Conservation (phyloP, 805 yeast genomes). For the Ogataea salicorniae region DNA sequence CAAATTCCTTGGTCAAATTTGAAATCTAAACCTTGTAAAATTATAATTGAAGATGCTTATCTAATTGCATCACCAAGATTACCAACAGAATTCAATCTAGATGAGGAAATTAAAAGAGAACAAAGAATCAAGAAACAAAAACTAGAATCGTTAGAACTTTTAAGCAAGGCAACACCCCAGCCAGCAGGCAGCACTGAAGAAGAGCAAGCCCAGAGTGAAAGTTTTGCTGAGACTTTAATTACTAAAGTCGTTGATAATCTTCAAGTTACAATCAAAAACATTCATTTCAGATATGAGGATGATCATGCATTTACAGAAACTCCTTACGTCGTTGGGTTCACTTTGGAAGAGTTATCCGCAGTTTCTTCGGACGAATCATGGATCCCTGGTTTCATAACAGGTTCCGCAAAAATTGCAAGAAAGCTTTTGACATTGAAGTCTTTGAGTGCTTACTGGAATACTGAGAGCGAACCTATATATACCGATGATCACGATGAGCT, state of each 20-base stretch:
- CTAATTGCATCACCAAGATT: conserved; percentile 73
- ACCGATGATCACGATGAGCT: conserved; percentile 45
- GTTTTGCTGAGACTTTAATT: conserved; percentile 79
- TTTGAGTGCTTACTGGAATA: conserved; percentile 79
- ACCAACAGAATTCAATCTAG: conserved; percentile 47
- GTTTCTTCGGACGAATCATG: conserved; percentile 82
- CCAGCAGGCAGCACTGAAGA: conserved; percentile 29
- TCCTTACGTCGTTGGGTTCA: conserved; percentile 80
- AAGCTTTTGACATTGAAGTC: conserved; percentile 73
- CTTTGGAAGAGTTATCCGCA: conserved; percentile 83
- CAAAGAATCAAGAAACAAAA: conserved; percentile 62
- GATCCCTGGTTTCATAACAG: conserved; percentile 80
- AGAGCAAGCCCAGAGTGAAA: conserved; percentile 53
- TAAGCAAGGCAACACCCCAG: conserved; percentile 40
- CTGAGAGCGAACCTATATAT: conserved; percentile 49
- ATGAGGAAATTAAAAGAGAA: conserved; percentile 55
- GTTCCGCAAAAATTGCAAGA: conserved; percentile 59
- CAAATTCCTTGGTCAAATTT: conserved; percentile 97
- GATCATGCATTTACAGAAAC: conserved; percentile 57
- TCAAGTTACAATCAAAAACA: conserved; percentile 85
- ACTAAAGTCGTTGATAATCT: conserved; percentile 90
- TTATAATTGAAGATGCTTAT: conserved; percentile 81
- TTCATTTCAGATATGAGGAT: conserved; percentile 92
- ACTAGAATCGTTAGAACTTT: conserved; percentile 54
- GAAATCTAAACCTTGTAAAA: conserved; percentile 86